A percentile compares a stretch with the other conserved stretches of the same genome.
Evolutionary conservation across 192 early-diverging fungal species (phyloP).

Genomic region (Diversispora eburnea): DNA sequence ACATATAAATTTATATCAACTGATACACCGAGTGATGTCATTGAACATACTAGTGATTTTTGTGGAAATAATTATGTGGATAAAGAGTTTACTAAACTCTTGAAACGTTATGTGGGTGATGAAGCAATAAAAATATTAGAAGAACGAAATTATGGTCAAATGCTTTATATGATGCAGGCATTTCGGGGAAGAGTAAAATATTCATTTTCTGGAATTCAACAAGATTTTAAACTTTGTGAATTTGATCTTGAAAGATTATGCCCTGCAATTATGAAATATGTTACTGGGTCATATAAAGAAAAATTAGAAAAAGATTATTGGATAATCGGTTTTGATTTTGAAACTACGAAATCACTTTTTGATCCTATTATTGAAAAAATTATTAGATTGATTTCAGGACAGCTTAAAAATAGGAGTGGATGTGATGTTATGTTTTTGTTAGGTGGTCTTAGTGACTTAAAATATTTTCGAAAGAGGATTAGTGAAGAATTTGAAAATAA

Average conservation of each 20-base stretch:
- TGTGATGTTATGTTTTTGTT: slow-evolving; percentile 38
- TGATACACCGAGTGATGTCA: slow-evolving; percentile 34
- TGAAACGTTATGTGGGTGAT: slow-evolving; percentile 42
- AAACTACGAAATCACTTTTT: slow-evolving; percentile 38
- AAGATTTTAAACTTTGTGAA: not conserved
- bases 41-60: slow-evolving; percentile 31
- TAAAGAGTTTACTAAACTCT: slow-evolving; percentile 40
- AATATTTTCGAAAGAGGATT: slow-evolving; percentile 37
- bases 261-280: not conserved
- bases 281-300: slow-evolving; percentile 5
- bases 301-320: slow-evolving; percentile 40
- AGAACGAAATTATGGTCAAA: slow-evolving; percentile 21
- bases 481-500: slow-evolving; percentile 33
- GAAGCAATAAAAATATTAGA: slow-evolving; percentile 33
- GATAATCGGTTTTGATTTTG: slow-evolving; percentile 40
- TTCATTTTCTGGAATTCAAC: not conserved
- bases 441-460: slow-evolving; percentile 39
- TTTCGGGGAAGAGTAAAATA: not conserved
- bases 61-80: slow-evolving; percentile 43
- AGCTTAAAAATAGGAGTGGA: slow-evolving; percentile 28
- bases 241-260: not conserved
- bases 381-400: slow-evolving; percentile 36
- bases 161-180: not conserved
- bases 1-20: not conserved
- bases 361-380: slow-evolving; percentile 34